Evolutionary conservation across 257 asterid species (phyloP).

Genomic region (Thymus quinquecostatus): DNA sequence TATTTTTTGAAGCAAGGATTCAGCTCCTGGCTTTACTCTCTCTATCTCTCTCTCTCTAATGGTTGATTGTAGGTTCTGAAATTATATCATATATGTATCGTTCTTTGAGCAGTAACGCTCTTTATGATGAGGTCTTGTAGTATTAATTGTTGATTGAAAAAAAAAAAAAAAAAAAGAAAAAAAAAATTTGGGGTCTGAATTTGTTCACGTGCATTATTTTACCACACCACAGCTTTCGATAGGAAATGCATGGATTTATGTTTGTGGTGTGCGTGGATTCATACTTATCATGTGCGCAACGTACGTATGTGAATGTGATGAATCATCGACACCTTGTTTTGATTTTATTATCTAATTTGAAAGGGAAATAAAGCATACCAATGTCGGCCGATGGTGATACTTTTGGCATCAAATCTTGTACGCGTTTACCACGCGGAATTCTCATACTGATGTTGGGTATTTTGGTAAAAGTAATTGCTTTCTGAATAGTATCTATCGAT

Average conservation of each 20-base stretch:
- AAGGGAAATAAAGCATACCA: neutral
- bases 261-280: neutral
- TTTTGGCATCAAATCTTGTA: neutral
- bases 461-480: no score
- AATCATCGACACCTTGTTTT: neutral
- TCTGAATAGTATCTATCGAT: no score
- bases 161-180: no score
- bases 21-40: neutral
- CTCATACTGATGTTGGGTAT: no score
- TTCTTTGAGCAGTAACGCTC: no score
- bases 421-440: slow-evolving; percentile 20
- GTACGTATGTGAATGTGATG: neutral
- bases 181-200: no score
- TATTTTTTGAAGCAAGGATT: neutral
- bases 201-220: no score
- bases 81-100: neutral
- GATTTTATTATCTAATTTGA: neutral
- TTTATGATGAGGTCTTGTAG: no score
- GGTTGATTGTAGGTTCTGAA: neutral
- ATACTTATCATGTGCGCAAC: neutral
- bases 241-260: neutral
- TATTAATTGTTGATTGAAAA: no score
- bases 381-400: slow-evolving; percentile 18
- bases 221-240: no score
- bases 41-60: neutral